These are phyloP conservation scores for Hanseniaspora thailandica DNA, from an alignment of 805 yeast species.

Conservation along the genomic window DNA sequence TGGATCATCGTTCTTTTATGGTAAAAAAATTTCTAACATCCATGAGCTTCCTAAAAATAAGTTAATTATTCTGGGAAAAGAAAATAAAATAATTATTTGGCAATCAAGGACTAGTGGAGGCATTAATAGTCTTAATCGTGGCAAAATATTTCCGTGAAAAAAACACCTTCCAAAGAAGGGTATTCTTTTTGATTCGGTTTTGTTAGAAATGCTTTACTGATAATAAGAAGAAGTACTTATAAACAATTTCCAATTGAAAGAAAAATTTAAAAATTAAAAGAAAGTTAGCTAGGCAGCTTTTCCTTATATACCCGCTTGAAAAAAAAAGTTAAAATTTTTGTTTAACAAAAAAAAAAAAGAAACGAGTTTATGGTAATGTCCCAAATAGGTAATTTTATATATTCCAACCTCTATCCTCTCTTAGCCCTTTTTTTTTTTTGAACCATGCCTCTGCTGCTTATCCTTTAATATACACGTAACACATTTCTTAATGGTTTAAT, in stretches of 20 bases:
- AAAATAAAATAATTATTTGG: slow-evolving; percentile 14
- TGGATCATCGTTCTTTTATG: slow-evolving; percentile 9
- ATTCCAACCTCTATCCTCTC: too few relatives aligned
- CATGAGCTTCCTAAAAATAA: slow-evolving; percentile 15
- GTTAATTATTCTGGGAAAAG: slow-evolving; percentile 13
- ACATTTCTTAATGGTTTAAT: too few relatives aligned
- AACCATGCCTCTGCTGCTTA: too few relatives aligned
- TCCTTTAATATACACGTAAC: too few relatives aligned
- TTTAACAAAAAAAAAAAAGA: too few relatives aligned
- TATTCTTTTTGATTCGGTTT: slow-evolving; percentile 15
- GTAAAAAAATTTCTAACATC: slow-evolving; percentile 8
- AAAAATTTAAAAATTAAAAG: too few relatives aligned
- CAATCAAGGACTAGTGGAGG: slow-evolving; percentile 16
- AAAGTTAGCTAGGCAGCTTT: too few relatives aligned
- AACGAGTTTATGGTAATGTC: not conserved
- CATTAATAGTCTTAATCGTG: slow-evolving; percentile 14
- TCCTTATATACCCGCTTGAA: not conserved
- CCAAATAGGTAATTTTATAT: not conserved
- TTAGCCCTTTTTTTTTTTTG: too few relatives aligned
- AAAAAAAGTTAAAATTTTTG: too few relatives aligned
- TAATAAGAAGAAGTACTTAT: too few relatives aligned
- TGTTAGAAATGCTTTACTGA: not conserved
- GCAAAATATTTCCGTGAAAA: slow-evolving; percentile 15
- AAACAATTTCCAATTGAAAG: not conserved
- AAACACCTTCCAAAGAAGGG: slow-evolving; percentile 9